Base-by-base conservation (phyloP, 306 rosid genomes). In the Vigna radiata region DNA sequence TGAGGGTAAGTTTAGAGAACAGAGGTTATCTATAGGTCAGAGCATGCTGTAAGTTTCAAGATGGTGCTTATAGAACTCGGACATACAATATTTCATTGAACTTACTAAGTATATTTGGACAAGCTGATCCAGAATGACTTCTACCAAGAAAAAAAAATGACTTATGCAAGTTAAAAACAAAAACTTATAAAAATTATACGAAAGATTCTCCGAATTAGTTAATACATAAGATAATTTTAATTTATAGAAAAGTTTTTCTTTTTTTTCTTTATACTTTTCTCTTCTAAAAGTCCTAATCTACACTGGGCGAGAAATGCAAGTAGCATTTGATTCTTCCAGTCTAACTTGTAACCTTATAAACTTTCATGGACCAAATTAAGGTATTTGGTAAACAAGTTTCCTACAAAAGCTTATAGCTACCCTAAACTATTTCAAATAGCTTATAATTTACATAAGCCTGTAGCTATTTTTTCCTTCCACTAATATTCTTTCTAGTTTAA, bases 321-420 rank as follows among this genome's bases (percentile, higher is more conserved):
- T 39, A 50, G 60, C 65, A 72, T 62, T 36, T 16, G 64, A 60
- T 60, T 70, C 50, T 17, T 50, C 63, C 39, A 64, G 64, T 53
- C 15, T 14, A 72, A 59, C 25, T 53, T 2, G 13, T 53, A 17
- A 18, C 13, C 13, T 53, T 53, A 3, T 53, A 53, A 53, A 21
- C 13, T 7, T 53, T 53, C 5, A 17, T 18, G 3, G 27, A 18
- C 27, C 59, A 53, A 17, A 18, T 18, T 7, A 18, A 53, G 59
- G 59, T 18, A 53, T 53, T 53, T 53, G 2, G 13, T 7, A 53
- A 52, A 53, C 14, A 2, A 53, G 6, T 17, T 2, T 53, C 18
- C 9, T 18, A 17, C 3, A 18, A 25, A 7, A 17, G 21, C 58
- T 17, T 53, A 3, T 53, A n/a, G 56, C 56, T 50, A n/a, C 23